Percentiles rank a stretch among this genome's conserved stretches.
Conservation (phyloP, 805 yeast genomes). For the Pichia nakasei region DNA sequence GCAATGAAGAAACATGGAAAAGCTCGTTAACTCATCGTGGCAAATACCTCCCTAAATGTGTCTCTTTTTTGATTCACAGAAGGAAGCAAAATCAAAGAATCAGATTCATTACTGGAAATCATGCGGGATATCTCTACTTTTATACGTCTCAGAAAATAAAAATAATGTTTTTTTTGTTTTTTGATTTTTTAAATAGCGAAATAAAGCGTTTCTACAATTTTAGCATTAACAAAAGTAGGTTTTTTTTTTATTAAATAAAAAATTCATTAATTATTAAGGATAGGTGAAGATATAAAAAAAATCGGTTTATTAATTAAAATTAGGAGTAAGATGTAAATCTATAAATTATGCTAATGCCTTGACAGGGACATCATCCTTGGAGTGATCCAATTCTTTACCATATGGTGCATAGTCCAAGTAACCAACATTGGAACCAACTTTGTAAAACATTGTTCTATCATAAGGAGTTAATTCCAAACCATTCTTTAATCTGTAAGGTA, state of each 20-base stretch:
- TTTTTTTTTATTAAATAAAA: no score
- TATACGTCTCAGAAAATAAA: no score
- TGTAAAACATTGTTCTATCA: slow-evolving; percentile 33
- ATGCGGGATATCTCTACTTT: no score
- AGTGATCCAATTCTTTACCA: slow-evolving; percentile 10
- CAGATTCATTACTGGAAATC: no score
- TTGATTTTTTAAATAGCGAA: no score
- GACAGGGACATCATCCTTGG: slow-evolving; percentile 7
- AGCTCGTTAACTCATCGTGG: slow-evolving; percentile 59
- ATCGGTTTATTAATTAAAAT: not conserved
- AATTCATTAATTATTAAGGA: no score
- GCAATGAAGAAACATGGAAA: slow-evolving; percentile 60
- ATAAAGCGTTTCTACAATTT: no score
- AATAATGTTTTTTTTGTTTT: no score
- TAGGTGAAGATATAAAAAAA: no score
- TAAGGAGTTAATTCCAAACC: slow-evolving; percentile 30
- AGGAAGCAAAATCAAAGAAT: slow-evolving; percentile 9
- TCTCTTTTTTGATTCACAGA: slow-evolving; percentile 48
- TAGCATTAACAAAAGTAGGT: no score
- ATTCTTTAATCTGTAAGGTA: slow-evolving; percentile 28
- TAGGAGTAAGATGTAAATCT: no score
- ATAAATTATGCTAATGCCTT: slow-evolving; percentile 9
- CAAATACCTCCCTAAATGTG: slow-evolving; percentile 43
- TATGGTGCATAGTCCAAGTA: slow-evolving; percentile 9
- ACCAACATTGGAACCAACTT: slow-evolving; percentile 7